Conservation (phyloP, 2,329 filamentous ascomycete species). For the Fusarium tupiense region DNA sequence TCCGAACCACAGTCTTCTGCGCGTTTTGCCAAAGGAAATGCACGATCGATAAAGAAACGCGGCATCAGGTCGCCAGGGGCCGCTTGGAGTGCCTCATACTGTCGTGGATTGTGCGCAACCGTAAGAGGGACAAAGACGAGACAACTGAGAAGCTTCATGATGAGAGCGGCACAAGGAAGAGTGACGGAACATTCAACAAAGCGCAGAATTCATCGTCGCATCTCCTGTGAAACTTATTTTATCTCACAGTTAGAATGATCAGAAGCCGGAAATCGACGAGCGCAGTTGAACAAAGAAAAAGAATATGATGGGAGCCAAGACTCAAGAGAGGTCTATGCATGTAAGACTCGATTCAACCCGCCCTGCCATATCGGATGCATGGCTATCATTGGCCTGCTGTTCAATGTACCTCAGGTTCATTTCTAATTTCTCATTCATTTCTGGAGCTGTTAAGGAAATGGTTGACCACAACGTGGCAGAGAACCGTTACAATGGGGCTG, state of each 20-base stretch:
- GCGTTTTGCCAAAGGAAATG: slow-evolving; percentile 44
- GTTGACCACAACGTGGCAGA: slow-evolving; percentile 17
- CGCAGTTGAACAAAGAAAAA: slow-evolving; percentile 20
- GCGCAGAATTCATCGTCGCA: slow-evolving; percentile 19
- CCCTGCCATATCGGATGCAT: not conserved
- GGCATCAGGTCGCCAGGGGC: slow-evolving; percentile 44
- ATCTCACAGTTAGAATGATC: not conserved
- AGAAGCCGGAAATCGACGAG: not conserved
- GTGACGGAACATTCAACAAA: not conserved
- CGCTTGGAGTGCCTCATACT: slow-evolving; percentile 36
- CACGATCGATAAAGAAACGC: slow-evolving; percentile 45
- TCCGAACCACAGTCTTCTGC: slow-evolving; percentile 40
- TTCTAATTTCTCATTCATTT: slow-evolving; percentile 12
- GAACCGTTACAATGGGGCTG: slow-evolving; percentile 19
- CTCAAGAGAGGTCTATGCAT: slow-evolving; percentile 28
- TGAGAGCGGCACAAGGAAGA: slow-evolving; percentile 3
- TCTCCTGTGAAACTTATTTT: not conserved
- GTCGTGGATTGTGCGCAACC: slow-evolving; percentile 23
- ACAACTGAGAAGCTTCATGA: slow-evolving; percentile 31
- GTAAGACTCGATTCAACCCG: slow-evolving; percentile 28
- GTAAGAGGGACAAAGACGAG: slow-evolving; percentile 21
- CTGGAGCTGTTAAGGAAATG: not conserved
- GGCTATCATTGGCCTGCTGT: slow-evolving; percentile 2
- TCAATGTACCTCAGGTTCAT: not conserved
- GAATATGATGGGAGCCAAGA: slow-evolving; percentile 17